Base-by-base conservation (phyloP, 2,329 filamentous ascomycete species). In the Graphilbum fragrans region DNA sequence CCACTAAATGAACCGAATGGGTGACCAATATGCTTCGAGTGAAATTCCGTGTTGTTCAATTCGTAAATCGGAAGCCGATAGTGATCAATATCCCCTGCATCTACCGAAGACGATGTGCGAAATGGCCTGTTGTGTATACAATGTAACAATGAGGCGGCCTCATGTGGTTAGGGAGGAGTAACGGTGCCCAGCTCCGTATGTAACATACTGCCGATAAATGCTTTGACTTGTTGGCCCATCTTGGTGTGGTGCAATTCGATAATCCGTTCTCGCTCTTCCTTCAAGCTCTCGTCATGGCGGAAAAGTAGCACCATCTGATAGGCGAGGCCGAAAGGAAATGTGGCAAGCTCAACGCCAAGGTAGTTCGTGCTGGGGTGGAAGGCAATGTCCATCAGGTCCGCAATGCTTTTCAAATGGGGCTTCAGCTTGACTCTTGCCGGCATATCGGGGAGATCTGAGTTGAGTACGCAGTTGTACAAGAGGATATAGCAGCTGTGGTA, bases 321-420 rank as follows among this genome's bases (percentile, higher is more conserved):
- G 7, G 42, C 45, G 14, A 46, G 27, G 42, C 49, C 49, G 21
- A 51, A 29, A 5, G 46, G 49, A 18, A 50, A 51, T 1, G 44
- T 41, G 11, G 42, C 44, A 45, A 50, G 44, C 23, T 51, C 47
- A 3, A 48, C 38, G 18, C 46, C 46, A 35, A 45, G 48, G 20
- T 48, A 48, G 29, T 49, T 50, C 5, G 46, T 42, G 31, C 37
- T 43, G 11, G 47, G 47, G 35, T 49, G 47, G 38, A 50, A 50
- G 38, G 47, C 50, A 31, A 44, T 38, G 11, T 42, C 37, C n/a
- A 50, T 35, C 36, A 45, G 45, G 20, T 33, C 18, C 27, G 37
- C 39, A 14, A 50, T 49, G 20, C 37, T 43, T 36, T 34, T 33
- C 21, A 52, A 39, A 37, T 49, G 48, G 12, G 22, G 31, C 37